Evolutionary conservation across 2,329 filamentous ascomycete genomes (phyloP).

Genomic region (Penicillium glabrum): DNA sequence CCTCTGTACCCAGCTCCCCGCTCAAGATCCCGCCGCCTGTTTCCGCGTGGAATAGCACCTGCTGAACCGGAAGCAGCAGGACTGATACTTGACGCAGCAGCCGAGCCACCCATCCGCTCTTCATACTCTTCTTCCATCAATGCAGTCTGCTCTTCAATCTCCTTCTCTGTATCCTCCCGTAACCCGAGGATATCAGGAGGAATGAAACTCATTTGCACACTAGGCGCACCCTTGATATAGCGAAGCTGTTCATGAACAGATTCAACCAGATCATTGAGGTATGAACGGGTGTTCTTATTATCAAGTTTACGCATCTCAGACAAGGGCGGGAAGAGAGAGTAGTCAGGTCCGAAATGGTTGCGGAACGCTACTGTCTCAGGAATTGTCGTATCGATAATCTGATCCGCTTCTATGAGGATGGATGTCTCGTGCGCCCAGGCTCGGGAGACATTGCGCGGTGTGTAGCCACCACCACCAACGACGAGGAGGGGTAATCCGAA

Average conservation of each 20-base stretch:
- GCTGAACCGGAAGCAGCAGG: slow-evolving; percentile 16
- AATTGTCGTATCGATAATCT: slow-evolving; percentile 70
- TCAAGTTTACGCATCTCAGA: slow-evolving; percentile 67
- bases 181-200: slow-evolving; percentile 70
- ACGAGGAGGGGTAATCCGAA: slow-evolving; percentile 80
- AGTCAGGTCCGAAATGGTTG: slow-evolving; percentile 83
- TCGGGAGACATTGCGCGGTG: slow-evolving; percentile 90
- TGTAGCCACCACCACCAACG: slow-evolving; percentile 94
- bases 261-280: slow-evolving; percentile 72
- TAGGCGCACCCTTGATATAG: slow-evolving; percentile 81
- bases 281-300: slow-evolving; percentile 78
- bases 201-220: slow-evolving; percentile 79
- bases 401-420: slow-evolving; percentile 75
- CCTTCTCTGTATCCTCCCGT: slow-evolving; percentile 49
- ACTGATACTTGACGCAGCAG: slow-evolving; percentile 6
- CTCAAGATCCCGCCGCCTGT: slow-evolving; percentile 38
- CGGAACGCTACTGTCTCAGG: slow-evolving; percentile 81
- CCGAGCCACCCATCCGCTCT: slow-evolving; percentile 34
- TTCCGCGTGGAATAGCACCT: slow-evolving; percentile 19
- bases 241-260: slow-evolving; percentile 81
- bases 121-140: slow-evolving; percentile 40
- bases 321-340: slow-evolving; percentile 82
- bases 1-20: slow-evolving; percentile 33
- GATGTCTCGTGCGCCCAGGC: slow-evolving; percentile 97
- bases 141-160: slow-evolving; percentile 45